Evolutionary conservation across 2,329 filamentous ascomycete species (phyloP).

Genomic region (Alternaria burnsii): DNA sequence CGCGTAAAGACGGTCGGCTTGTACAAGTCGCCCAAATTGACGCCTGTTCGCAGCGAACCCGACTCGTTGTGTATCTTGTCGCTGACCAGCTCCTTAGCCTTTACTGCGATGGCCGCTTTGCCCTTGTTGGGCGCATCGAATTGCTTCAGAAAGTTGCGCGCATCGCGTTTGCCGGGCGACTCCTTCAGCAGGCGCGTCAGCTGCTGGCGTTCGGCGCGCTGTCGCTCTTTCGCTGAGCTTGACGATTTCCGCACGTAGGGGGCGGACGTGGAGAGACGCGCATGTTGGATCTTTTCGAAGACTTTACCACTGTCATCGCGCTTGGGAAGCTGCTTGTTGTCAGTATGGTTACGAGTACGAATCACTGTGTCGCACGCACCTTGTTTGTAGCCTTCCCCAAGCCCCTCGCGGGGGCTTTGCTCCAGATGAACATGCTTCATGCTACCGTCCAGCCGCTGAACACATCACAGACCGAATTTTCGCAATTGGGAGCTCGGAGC

Average conservation of each 20-base stretch:
- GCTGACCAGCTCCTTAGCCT: conserved; percentile 25
- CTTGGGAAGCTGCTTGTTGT: conserved; percentile 27
- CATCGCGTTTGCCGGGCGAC: conserved; percentile 90
- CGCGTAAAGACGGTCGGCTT: conserved; percentile 67
- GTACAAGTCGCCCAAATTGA: conserved; percentile 70
- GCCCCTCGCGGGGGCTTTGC: conserved; percentile 46
- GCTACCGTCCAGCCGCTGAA: conserved; percentile 30
- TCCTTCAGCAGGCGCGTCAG: conserved; percentile 72
- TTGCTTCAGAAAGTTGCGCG: conserved; percentile 87
- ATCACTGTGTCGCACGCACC: conserved; percentile 23
- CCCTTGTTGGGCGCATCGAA: conserved; percentile 63
- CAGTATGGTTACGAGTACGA: conserved; percentile 20
- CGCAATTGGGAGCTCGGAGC: conserved; percentile 3
- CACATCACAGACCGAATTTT: conserved; percentile 12
- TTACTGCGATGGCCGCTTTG: conserved; percentile 14
- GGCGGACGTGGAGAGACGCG: conserved; percentile 22
- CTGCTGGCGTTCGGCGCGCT: conserved; percentile 49
- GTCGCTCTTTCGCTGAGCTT: conserved; percentile 47
- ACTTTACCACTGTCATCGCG: conserved; percentile 30
- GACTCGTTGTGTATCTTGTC: conserved; percentile 42
- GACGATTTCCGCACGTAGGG: conserved; percentile 31
- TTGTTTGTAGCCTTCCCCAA: conserved; percentile 38
- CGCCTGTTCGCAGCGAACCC: conserved; percentile 56
- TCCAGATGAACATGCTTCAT: conserved; percentile 52
- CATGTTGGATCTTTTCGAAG: conserved; percentile 8